A percentile compares a stretch with the other conserved stretches of the same genome.
Evolutionary conservation across 1,284 basidiomycete genomes (phyloP).

Genomic region (Tilletia caries): DNA sequence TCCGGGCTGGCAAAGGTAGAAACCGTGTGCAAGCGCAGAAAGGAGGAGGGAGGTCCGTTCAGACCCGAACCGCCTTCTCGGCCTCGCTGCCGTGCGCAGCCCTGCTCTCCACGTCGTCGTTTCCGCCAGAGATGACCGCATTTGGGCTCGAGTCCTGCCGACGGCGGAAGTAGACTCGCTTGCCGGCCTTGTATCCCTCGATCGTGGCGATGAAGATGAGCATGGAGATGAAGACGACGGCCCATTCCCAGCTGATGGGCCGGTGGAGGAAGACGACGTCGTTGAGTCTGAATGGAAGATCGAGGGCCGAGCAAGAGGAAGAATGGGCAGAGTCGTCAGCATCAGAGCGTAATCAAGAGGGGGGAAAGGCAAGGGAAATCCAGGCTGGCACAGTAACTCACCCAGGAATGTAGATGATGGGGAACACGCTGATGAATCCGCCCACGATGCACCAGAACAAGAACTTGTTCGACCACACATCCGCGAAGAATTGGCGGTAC

Average conservation of each 20-base stretch:
- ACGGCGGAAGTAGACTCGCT: constrained; percentile 31
- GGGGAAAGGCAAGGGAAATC: no score
- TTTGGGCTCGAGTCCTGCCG: not conserved
- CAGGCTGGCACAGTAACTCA: not conserved
- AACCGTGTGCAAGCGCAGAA: no score
- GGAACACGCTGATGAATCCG: constrained; percentile 60
- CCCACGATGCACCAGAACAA: constrained; percentile 45
- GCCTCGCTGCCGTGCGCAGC: not conserved
- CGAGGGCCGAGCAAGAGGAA: not conserved
- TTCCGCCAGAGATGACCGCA: not conserved
- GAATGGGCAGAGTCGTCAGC: not conserved
- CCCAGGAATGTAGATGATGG: constrained; percentile 59
- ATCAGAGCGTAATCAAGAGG: not conserved
- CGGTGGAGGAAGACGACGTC: constrained; percentile 52
- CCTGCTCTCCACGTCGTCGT: not conserved
- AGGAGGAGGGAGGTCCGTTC: no score
- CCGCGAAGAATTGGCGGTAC: constrained; percentile 43
- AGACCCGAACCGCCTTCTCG: constrained; percentile 8
- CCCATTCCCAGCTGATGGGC: constrained; percentile 52
- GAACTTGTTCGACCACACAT: constrained; percentile 49
- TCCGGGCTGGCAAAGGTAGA: no score
- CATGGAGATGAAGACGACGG: constrained; percentile 46
- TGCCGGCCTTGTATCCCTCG: constrained; percentile 47
- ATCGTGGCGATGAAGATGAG: constrained; percentile 44
- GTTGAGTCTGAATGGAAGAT: constrained; percentile 39